phyloP scores from a whole-genome alignment of 179 eudicot species.

The Actinidia polygama region DNA sequence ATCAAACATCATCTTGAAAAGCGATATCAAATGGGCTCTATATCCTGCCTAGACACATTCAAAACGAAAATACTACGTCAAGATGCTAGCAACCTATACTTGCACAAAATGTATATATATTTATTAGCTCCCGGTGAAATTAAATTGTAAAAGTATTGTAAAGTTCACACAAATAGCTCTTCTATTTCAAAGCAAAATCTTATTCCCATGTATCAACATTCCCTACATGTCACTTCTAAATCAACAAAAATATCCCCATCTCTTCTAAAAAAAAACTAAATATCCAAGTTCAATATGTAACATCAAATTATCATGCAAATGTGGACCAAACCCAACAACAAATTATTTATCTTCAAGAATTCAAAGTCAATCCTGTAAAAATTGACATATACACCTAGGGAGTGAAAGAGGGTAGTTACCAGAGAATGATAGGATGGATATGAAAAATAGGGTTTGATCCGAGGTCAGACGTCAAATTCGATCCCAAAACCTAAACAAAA shows the following conservation, averaged over 20 bases:
- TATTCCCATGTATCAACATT: neutral
- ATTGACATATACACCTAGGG: too few species aligned
- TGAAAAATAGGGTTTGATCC: neutral
- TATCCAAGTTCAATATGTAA: neutral
- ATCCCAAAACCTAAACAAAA: neutral
- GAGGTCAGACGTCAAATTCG: neutral
- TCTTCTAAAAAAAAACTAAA: neutral
- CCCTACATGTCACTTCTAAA: neutral
- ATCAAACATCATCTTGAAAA: too few species aligned
- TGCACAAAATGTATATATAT: neutral
- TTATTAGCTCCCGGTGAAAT: neutral
- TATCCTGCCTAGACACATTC: neutral
- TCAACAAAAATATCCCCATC: neutral
- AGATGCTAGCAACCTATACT: neutral
- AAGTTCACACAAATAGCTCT: neutral
- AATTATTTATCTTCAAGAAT: neutral
- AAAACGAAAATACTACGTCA: neutral
- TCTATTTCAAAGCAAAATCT: neutral
- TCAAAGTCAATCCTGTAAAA: neutral
- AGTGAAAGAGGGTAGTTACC: neutral
- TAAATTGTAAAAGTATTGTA: neutral
- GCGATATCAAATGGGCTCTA: neutral
- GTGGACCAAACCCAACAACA: neutral
- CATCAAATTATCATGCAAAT: neutral
- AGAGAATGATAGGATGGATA: neutral